phyloP scores from a whole-genome alignment of 148 eudicot genomes.

The Pouteria glomerata region DNA sequence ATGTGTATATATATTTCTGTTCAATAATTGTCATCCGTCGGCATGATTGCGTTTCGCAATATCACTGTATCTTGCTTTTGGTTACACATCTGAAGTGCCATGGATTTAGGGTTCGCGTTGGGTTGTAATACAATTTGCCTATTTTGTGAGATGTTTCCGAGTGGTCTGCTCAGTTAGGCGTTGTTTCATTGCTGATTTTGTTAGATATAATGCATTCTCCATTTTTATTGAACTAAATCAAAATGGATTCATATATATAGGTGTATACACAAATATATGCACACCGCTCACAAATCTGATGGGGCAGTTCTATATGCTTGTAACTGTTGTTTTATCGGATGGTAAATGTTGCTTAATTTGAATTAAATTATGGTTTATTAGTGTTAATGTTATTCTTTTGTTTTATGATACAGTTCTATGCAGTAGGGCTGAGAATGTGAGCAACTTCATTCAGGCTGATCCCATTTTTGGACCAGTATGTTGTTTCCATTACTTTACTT shows the following conservation, averaged over 20 bases:
- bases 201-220: too few species aligned
- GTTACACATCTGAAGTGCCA: background rate
- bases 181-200: background rate
- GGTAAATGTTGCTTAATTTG: background rate
- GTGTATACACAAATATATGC: too few species aligned
- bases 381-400: background rate
- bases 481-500: constrained; percentile 13
- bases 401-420: constrained; percentile 45
- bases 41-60: background rate
- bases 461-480: constrained; percentile 68
- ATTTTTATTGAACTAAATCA: too few species aligned
- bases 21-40: background rate
- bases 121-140: background rate
- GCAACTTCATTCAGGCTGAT: constrained; percentile 66
- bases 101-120: background rate
- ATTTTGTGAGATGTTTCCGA: background rate
- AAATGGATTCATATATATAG: too few species aligned
- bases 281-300: background rate
- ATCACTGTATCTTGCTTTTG: background rate
- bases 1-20: too few species aligned
- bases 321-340: background rate
- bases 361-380: background rate
- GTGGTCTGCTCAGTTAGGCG: background rate
- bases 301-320: background rate
- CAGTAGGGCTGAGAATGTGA: constrained; percentile 71